Percentiles rank a stretch among this genome's conserved stretches.
These are phyloP conservation scores for Bauhinia variegata DNA, from an alignment of 306 rosid species.

Conservation along the genomic window DNA sequence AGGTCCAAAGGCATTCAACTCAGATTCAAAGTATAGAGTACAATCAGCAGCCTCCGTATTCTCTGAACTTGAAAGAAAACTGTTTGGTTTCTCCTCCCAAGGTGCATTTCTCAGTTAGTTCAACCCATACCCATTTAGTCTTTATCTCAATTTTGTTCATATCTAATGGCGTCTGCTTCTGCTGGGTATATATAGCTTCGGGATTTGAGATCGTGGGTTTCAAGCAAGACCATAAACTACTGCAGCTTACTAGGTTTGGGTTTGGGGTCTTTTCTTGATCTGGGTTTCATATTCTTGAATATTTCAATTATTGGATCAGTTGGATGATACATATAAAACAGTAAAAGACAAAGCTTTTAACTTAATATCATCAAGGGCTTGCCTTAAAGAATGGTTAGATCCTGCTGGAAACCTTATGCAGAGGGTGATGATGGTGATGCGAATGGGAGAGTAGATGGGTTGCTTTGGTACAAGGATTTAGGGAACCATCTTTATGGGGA, in stretches of 20 bases:
- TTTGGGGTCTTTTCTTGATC: conserved; percentile 33
- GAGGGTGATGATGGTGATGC: conserved; percentile 61
- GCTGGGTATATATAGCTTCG: conserved; percentile 40
- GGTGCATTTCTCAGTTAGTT: conserved; percentile 57
- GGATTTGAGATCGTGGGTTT: conserved; percentile 44
- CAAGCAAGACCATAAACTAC: conserved; percentile 43
- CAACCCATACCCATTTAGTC: conserved; percentile 79
- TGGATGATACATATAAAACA: conserved; percentile 44
- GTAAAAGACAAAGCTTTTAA: conserved; percentile 5
- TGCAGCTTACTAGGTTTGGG: conserved; percentile 28
- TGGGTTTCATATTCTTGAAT: conserved; percentile 30
- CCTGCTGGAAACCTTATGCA: conserved; percentile 66
- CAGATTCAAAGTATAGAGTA: conserved; percentile 72
- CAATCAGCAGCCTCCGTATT: conserved; percentile 64
- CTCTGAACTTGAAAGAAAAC: conserved; percentile 71
- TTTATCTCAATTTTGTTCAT: conserved; percentile 55
- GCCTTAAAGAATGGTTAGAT: conserved; percentile 58
- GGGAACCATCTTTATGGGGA: conserved; percentile 78
- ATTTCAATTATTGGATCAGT: conserved; percentile 39
- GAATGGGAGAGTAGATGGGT: conserved; percentile 63
- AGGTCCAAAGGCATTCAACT: conserved; percentile 51
- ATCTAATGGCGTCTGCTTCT: conserved; percentile 61
- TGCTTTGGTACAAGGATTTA: conserved; percentile 82
- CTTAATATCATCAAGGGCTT: conserved; percentile 1
- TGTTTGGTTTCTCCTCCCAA: conserved; percentile 58